Base-by-base conservation (phyloP, 1,284 basidiomycete genomes). In the Cutaneotrichosporon sp. region DNA sequence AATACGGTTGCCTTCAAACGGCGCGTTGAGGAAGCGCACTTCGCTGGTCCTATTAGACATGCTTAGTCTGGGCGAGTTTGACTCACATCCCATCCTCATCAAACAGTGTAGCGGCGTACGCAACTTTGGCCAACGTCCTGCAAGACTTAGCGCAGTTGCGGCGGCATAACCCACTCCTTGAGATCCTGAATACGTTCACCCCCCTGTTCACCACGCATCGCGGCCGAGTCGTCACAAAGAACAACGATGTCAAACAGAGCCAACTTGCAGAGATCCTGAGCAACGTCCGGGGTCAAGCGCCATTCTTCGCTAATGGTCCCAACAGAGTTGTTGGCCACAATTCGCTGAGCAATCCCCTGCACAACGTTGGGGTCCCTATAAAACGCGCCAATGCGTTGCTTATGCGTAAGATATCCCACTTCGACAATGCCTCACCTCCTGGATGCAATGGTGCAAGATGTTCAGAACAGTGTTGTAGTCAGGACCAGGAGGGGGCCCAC, bases 51-150 rank as follows among this genome's bases (percentile, higher is more conserved):
- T n/a, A n/a, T n/a, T n/a, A n/a, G n/a, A n/a, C n/a, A n/a, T n/a
- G n/a, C n/a, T n/a, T n/a, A n/a, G n/a, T n/a, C n/a, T n/a, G n/a
- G n/a, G n/a, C n/a, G n/a, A n/a, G n/a, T n/a, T n/a, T n/a, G n/a
- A n/a, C n/a, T n/a, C n/a, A n/a, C n/a, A 51, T 51, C 13, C 77
- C 77, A 51, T 78, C 77, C 12, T 72, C 65, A 60, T 78, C 77
- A 59, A 78, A 77, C 18, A 78, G 60, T 0, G 71, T 70, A 0
- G 74, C 69, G 5, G 73, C 76, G 45, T 63, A 70, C 17, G 77
- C 73, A 40, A 77, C 73, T 49, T 71, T 64, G 22, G 66, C 74
- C 43, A 76, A 58, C 38, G 73, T 70, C 55, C 67, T 70, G 51
- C 8, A 37, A 7, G 44, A 50, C 21, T 13, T 14, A 39, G 21